Evolutionary conservation across 2,329 filamentous ascomycete species (phyloP), one percentile per base, ranked within the genome.

Genomic region (Fusarium subglutinans): DNA sequence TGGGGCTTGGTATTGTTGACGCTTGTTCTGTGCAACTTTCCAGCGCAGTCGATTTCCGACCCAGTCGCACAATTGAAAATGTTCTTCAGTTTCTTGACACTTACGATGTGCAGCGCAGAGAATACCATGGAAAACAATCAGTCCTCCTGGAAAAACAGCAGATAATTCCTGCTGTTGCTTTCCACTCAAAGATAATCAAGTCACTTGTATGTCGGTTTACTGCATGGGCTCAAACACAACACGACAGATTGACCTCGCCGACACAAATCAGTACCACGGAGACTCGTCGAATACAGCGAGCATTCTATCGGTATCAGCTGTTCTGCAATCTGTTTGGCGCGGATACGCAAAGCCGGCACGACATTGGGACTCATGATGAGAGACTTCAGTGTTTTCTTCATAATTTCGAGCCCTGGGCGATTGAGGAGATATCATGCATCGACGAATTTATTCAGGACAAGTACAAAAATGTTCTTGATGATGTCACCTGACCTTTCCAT

Each of bases 271-370:
- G 63, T 44, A 33, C 22, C 14, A 69, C 38, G 5, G 70, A 75
- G 45, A 24, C 51, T 20, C 9, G 17, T 11, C 58, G 67, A 13
- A 47, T 71, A 18, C 18, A 48, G 22, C 56, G 70, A 28, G 70
- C 28, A 15, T 26, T 73, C 9, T 71, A 73, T 40, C 70, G 61
- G 20, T 75, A 69, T 41, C 58, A 75, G 8, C n/a, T 73, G 18
- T 54, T 43, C 38, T 66, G 70, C 57, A 66, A 66, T 24, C 41
- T 71, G 10, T 59, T 64, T 30, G 54, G 62, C 8, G 30, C 24
- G 22, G 24, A 24, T 24, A 24, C 24, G 24, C 24, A 24, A 24
- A 24, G 24, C 24, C 24, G 24, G 17, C 24, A 20, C 24, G 24
- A 8, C 17, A 20, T 20, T 20, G 17, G 44, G 17, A 26, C 22